Evolutionary conservation across 306 rosid genomes (phyloP), one percentile per base, ranked within the genome.

Genomic region (Phaseolus lunatus): DNA sequence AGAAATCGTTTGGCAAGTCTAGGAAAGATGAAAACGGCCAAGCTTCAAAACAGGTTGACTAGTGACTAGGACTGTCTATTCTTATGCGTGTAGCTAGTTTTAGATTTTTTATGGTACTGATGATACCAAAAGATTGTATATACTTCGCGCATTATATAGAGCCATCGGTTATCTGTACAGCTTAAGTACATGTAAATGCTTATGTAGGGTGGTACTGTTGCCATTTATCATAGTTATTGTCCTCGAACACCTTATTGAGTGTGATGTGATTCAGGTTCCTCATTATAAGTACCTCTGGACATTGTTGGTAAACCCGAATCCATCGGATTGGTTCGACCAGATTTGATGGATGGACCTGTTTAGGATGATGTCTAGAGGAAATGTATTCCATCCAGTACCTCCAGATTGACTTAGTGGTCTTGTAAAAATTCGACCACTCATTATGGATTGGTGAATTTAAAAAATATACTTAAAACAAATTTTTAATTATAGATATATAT

Each of bases 1-100:
- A 87, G 77, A 89, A 83, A 93, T 87, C 92, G 18, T 84, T 90
- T 75, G 79, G 78, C 72, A 85, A 89, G 85, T 56, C 85, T 26
- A 89, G 62, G 80, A 93, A 86, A 83, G 90, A 88, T 44, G 95
- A 85, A 15, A 83, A 72, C 39, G 27, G 72, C 7, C 87, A 83
- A 83, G 59, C 86, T 35, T 11, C 85, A 11, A 72, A 43, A 79
- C 85, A 68, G 19, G 80, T 61, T 37, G 87, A 80, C 56, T 75
- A 81, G 86, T 37, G 87, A 78, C 68, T 75, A 82, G 85, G 44
- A 74, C 49, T 68, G 20, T 63, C 26, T 56, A 24, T 70, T 45
- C 44, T n/a, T 52, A 48, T 53, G 16, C 44, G n/a, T 11, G 10
- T 76, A 50, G 67, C 37, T 24, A 54, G 62, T 70, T 48, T 50